Base-by-base conservation (phyloP, 1,284 basidiomycete species). In the Gomphus sp. region DNA sequence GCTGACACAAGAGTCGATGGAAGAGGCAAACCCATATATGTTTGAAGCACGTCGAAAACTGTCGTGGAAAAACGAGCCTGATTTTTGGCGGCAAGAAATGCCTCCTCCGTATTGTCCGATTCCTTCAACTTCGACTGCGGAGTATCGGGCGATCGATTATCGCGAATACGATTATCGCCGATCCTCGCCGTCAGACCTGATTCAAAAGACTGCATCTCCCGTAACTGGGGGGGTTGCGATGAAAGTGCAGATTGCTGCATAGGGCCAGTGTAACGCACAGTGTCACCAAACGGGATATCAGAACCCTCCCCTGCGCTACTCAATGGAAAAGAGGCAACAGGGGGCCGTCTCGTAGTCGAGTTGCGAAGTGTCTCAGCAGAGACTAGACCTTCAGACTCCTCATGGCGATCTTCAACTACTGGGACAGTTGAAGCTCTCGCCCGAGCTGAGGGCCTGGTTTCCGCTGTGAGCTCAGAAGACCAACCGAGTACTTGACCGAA, bases 121-220 rank as follows among this genome's bases (percentile, higher is more conserved):
- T 41, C 45, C 6, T 31, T 31, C 22, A 34, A 39, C 52, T 56
- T 48, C n/a, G 36, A 56, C 18, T 14, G 39, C 45, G 33, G 53
- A 44, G 39, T 47, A 39, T 28, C 59, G 2, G 41, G 58, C 25
- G 25, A 16, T 12, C 16, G 31, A 12, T 12, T 37, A 37, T 39
- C 39, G 4, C 11, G 37, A 16, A 12, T 51, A 36, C 11, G 37
- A 25, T 18, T 51, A 36, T 47, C 53, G 10, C 51, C 57, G 44
- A 54, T 85, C 33, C 82, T 78, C 0, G 87, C 87, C 0, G 89
- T 91, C 52, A 87, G 69, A 0, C 81, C 83, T 2, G 86, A 89
- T 64, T 91, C 89, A 65, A 91, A 91, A 0, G 85, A 88, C 64
- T 89, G 86, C 82, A 90, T 85, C 68, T 85, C 85, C 18, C 88